Base-by-base conservation (phyloP, 805 yeast species). In the Metschnikowia lunata region DNA sequence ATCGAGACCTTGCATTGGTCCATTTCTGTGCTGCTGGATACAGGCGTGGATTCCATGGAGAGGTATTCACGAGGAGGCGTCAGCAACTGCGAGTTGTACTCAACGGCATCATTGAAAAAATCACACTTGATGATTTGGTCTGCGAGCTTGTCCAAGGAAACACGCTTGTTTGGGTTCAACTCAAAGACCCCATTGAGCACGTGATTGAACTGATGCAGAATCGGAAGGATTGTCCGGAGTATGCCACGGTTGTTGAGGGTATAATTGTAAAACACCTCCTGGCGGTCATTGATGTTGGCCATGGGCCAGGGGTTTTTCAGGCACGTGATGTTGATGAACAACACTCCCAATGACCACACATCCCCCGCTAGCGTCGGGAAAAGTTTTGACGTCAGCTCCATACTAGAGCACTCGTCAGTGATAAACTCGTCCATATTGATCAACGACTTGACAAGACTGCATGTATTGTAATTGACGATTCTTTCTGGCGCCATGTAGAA, bases 401-500 rank as follows among this genome's bases (percentile, higher is more conserved):
- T 9, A 15, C 39, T 33, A 23, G 52, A 44, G 11, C 49, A 47
- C 12, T 54, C 48, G 26, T 49, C 51, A 23, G 51, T 52, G 37
- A 46, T 49, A 29, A 53, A 64, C 46, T 56, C 67, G 48, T 44
- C 52, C 57, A 67, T 57, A 47, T 67, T 63, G n/a, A 67, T 47
- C n/a, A 58, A 41, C 18, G 60, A 48, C 34, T 56, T 49, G 37
- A 64, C 61, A 14, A 56, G 43, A 30, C 49, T 51, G 49, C 63
- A 59, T 41, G 67, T 64, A 47, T 62, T 58, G 37, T 68, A 73
- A 51, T 77, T 75, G 15, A 70, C 65, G n/a, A 80, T 62, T 59
- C 93, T 67, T 62, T 89, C 97, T 7, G 97, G 97, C 0, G 96
- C 85, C 97, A 90, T 89, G 66, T 89, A 89, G 63, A 87, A 90